Conservation (phyloP, 768 basidiomycete species). For the Jaapia argillacea region DNA sequence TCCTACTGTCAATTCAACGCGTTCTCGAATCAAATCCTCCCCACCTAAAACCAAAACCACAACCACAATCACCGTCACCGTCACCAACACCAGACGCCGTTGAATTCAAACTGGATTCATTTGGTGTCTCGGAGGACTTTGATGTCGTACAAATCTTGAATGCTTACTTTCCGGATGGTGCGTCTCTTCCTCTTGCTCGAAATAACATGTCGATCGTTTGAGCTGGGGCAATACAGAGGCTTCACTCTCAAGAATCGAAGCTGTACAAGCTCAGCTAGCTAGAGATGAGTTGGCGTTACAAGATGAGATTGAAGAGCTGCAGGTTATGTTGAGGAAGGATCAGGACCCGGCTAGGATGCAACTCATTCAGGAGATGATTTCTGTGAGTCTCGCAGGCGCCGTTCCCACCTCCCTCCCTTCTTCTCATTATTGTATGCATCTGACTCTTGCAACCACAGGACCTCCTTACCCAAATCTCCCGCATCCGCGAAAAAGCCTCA, state of each 20-base stretch:
- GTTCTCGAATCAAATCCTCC: no score
- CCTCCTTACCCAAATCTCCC: constrained; percentile 89
- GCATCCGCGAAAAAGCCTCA: constrained; percentile 92
- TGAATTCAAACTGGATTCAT: no score
- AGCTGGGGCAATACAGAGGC: constrained; percentile 39
- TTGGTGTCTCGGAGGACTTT: constrained; percentile 51
- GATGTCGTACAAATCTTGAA: constrained; percentile 46
- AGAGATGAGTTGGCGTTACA: constrained; percentile 64
- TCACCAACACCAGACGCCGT: no score
- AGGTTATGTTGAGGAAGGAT: constrained; percentile 55
- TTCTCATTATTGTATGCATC: background rate
- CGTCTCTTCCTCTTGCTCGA: constrained; percentile 11
- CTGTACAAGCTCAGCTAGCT: constrained; percentile 56
- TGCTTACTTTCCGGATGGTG: constrained; percentile 73
- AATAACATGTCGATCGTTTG: background rate
- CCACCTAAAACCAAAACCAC: no score
- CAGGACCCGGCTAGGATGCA: constrained; percentile 89
- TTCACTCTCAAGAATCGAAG: constrained; percentile 62
- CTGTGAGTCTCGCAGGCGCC: constrained; percentile 42
- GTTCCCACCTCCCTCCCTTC: no score
- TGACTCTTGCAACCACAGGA: constrained; percentile 42
- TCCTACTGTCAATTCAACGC: no score
- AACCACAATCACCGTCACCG: no score
- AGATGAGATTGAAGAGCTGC: constrained; percentile 59
- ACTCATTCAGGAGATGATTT: constrained; percentile 92